Base-by-base conservation (phyloP, 495 filamentous ascomycete species). In the Elaphomyces granulatus region DNA sequence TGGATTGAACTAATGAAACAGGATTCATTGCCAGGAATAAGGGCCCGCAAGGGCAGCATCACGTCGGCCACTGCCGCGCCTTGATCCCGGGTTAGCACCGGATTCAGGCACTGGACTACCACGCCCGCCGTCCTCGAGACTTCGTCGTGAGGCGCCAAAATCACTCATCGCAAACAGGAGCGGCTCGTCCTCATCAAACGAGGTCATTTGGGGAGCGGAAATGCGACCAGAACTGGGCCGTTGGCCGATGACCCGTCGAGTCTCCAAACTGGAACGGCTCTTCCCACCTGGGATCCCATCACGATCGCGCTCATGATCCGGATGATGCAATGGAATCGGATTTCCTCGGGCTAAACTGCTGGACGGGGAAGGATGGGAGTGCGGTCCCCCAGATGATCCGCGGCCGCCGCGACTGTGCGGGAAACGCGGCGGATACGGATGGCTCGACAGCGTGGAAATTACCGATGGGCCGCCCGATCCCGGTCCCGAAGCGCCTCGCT, bases 161-260 rank as follows among this genome's bases (percentile, higher is more conserved):
- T 94, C 85, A 41, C 81, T 87, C 81, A 93, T 87, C 31, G 81
- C 80, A 51, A 94, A 93, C 14, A 92, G 59, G 8, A 94, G 58
- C 18, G 80, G 80, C 56, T 94, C 86, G 14, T 87, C 85, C 40
- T 92, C 85, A 33, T 71, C 66, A 20, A 58, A 53, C 9, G 46
- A 44, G 1, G 51, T 46, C 33, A 53, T 45, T 15, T 61, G 56
- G 1, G 61, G 56, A 20, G 63, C 56, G 2, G 47, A 43, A 2
- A 54, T 45, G 8, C 63, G 60, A 33, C 54, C 54, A 15, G 46
- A 50, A 20, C 59, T 51, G 8, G 58, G 48, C 6, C 64, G 60
- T 36, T 56, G 58, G 4, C 48, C 51, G 18, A 53, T 50, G 7
- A 54, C 51, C 17, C 62, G 60, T 12, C 63, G 57, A 12, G 55